Percentiles rank a stretch among this genome's conserved stretches.
Evolutionary conservation across 2,329 filamentous ascomycete genomes (phyloP).

Genomic region (Ustilaginoidea virens): DNA sequence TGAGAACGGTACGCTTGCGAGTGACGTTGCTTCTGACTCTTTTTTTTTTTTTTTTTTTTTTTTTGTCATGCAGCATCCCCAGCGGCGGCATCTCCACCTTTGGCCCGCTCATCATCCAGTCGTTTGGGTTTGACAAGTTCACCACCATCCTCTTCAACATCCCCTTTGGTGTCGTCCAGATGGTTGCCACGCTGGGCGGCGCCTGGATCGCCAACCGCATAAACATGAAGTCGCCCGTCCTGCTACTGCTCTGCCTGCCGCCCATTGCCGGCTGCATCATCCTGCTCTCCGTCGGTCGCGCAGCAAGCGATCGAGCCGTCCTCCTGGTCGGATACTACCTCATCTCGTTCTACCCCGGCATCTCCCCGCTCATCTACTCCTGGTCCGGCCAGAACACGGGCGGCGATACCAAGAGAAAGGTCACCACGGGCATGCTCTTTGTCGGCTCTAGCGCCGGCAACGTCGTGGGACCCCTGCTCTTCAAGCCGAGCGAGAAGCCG

Average conservation of each 20-base stretch:
- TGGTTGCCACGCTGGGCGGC: constrained; percentile 41
- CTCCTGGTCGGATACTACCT: constrained; percentile 43
- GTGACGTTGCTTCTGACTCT: neutral
- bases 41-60: no score
- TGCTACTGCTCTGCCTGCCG: constrained; percentile 37
- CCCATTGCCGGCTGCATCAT: constrained; percentile 41
- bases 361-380: constrained; percentile 39
- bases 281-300: constrained; percentile 32
- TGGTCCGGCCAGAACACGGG: constrained; percentile 44
- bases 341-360: constrained; percentile 41
- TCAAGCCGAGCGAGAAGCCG: constrained; percentile 42
- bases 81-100: constrained; percentile 44
- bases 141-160: constrained; percentile 45
- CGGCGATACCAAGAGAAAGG: constrained; percentile 52
- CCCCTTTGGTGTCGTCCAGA: constrained; percentile 43
- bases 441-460: constrained; percentile 48
- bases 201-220: constrained; percentile 38
- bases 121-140: constrained; percentile 40
- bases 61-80: constrained; percentile 21
- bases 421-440: constrained; percentile 44
- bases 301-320: constrained; percentile 26
- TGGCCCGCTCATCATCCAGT: constrained; percentile 40
- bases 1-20: constrained; percentile 2
- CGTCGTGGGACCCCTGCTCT: constrained; percentile 46
- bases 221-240: constrained; percentile 38